phyloP scores from a whole-genome alignment of 768 basidiomycete genomes.

The Scleroderma bovista region DNA sequence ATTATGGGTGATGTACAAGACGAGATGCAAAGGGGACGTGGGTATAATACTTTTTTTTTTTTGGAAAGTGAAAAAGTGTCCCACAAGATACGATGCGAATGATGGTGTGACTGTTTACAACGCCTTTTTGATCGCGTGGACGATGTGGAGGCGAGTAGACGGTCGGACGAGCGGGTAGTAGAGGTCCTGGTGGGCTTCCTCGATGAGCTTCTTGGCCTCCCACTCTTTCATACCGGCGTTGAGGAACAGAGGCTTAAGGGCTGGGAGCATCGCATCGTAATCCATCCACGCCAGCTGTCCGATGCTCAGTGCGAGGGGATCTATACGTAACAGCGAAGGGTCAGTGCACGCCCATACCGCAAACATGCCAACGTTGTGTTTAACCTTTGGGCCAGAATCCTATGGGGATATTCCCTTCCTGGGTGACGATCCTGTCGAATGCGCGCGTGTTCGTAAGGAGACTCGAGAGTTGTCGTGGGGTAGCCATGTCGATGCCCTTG shows the following conservation, averaged over 20 bases:
- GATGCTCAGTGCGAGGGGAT: conserved; percentile 53
- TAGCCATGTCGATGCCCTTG: conserved; percentile 50
- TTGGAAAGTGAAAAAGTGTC: conserved; percentile 12
- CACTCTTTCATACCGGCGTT: conserved; percentile 46
- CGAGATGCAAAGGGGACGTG: background rate
- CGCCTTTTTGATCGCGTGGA: conserved; percentile 42
- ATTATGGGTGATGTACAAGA: conserved; percentile 31
- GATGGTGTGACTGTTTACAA: conserved; percentile 3
- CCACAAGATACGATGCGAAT: conserved; percentile 10
- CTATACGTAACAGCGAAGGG: conserved; percentile 30
- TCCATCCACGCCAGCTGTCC: conserved; percentile 74
- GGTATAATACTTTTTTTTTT: conserved; percentile 24
- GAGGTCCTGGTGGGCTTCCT: conserved; percentile 59
- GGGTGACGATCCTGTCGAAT: conserved; percentile 53
- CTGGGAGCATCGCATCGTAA: conserved; percentile 59
- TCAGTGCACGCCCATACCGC: conserved; percentile 4
- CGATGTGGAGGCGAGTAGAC: conserved; percentile 53
- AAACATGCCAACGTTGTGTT: conserved; percentile 8
- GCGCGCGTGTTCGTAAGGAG: conserved; percentile 42
- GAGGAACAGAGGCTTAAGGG: conserved; percentile 55
- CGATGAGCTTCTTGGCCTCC: conserved; percentile 51
- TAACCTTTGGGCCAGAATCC: conserved; percentile 65
- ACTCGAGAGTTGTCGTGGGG: conserved; percentile 50
- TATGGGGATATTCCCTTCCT: conserved; percentile 59
- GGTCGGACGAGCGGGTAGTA: conserved; percentile 52